Conservation (phyloP, 768 basidiomycete genomes). For the Boletus sp. region DNA sequence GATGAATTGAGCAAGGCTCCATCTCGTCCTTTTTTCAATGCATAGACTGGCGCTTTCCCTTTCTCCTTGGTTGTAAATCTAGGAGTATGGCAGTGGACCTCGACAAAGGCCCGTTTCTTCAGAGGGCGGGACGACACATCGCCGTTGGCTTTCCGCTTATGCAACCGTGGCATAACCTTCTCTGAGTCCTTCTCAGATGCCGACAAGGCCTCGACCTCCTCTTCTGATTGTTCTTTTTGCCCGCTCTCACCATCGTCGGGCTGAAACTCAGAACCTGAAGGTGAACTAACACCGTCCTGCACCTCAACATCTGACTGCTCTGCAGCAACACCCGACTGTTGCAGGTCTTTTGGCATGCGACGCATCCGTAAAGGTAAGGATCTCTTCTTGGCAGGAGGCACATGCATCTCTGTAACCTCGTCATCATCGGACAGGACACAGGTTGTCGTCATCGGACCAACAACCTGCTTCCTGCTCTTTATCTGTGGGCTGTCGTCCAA, state of each 20-base stretch:
- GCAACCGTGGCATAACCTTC: background rate
- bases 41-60: background rate
- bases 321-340: too few relatives aligned
- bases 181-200: background rate
- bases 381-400: background rate
- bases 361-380: too few relatives aligned
- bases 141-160: background rate
- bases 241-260: too few relatives aligned
- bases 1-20: background rate
- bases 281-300: too few relatives aligned
- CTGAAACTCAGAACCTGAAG: too few relatives aligned
- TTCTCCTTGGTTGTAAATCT: background rate
- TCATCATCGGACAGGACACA: background rate
- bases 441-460: background rate
- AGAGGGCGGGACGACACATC: background rate
- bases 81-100: background rate
- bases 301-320: too few relatives aligned
- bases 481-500: background rate
- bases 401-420: background rate
- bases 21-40: background rate
- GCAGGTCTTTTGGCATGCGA: too few relatives aligned
- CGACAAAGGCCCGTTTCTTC: background rate
- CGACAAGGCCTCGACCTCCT: background rate
- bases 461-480: too few relatives aligned
- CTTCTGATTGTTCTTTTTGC: background rate